Conservation (phyloP, 2,329 filamentous ascomycete species). For the Aspergillus oerlinghausenensis region DNA sequence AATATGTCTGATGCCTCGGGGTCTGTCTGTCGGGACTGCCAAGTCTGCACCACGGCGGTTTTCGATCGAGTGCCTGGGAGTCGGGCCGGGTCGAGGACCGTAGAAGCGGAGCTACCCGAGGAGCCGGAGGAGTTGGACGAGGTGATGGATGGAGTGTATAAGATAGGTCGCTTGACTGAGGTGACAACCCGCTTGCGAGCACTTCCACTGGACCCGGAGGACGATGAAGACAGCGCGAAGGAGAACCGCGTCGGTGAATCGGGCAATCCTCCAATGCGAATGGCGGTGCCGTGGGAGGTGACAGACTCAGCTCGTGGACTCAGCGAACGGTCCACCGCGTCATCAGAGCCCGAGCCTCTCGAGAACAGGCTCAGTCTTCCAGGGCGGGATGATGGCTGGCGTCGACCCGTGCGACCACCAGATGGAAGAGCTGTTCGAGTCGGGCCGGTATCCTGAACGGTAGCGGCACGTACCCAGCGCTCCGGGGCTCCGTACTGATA, state of each 20-base stretch:
- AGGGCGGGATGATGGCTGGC: conserved; percentile 16
- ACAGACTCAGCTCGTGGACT: conserved; percentile 27
- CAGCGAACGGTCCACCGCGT: conserved; percentile 14
- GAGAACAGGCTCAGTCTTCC: conserved; percentile 17
- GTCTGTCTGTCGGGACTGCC: conserved; percentile 35
- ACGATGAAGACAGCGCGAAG: conserved; percentile 29
- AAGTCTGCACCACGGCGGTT: conserved; percentile 31
- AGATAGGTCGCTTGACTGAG: conserved; percentile 23
- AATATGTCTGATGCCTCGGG: conserved; percentile 51
- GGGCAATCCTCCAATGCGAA: conserved; percentile 26
- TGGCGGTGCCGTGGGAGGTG: conserved; percentile 32
- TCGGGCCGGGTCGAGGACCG: conserved; percentile 14
- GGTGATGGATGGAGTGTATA: conserved; percentile 31
- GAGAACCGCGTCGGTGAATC: conserved; percentile 28
- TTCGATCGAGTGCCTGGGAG: conserved; percentile 30
- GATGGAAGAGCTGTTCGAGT: conserved; percentile 33
- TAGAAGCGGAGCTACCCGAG: conserved; percentile 12
- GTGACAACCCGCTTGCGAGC: conserved; percentile 13
- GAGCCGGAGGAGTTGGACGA: conserved; percentile 26
- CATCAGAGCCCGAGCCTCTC: conserved; percentile 12
- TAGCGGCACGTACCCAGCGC: conserved; percentile 40
- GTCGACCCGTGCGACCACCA: conserved; percentile 38
- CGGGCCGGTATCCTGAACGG: conserved; percentile 31
- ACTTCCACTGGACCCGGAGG: conserved; percentile 26
- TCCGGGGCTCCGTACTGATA: conserved; percentile 60